Conservation (phyloP, 495 filamentous ascomycete genomes). For the Trichoderma parareesei region DNA sequence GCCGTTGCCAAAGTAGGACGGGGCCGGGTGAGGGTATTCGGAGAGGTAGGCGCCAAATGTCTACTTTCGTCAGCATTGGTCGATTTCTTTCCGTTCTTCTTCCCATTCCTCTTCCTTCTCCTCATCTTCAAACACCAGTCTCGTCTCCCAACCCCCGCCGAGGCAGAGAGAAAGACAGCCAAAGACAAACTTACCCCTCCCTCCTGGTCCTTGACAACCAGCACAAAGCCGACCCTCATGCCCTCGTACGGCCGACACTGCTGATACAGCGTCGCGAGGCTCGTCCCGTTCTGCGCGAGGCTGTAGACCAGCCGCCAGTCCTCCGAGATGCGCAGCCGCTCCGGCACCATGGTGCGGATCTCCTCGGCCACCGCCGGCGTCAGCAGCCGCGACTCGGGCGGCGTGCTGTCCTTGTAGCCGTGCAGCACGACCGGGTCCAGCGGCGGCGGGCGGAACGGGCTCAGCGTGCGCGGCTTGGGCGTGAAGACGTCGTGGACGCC, state of each 20-base stretch:
- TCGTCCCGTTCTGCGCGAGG: slow-evolving; percentile 87
- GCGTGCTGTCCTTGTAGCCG: slow-evolving; percentile 34
- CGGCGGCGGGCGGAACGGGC: slow-evolving; percentile 34
- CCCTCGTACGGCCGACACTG: slow-evolving; percentile 54
- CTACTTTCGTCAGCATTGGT: slow-evolving; percentile 24
- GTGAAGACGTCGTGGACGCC: slow-evolving; percentile 35
- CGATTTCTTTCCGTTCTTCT: background rate
- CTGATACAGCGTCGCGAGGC: slow-evolving; percentile 77
- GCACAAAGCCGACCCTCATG: slow-evolving; percentile 71
- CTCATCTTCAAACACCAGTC: background rate
- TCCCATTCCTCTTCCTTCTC: too few species aligned
- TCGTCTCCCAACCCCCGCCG: background rate
- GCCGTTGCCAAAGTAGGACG: slow-evolving; percentile 89
- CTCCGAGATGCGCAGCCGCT: slow-evolving; percentile 77
- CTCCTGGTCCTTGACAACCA: slow-evolving; percentile 70
- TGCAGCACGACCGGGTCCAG: slow-evolving; percentile 35
- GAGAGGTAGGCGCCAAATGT: slow-evolving; percentile 93
- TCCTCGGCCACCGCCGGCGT: slow-evolving; percentile 77
- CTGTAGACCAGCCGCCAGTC: slow-evolving; percentile 83
- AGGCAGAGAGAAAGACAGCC: too few species aligned
- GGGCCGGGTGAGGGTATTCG: slow-evolving; percentile 67
- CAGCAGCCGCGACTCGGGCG: slow-evolving; percentile 43
- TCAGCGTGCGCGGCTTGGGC: slow-evolving; percentile 25
- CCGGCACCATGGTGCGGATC: slow-evolving; percentile 80
- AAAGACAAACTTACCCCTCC: slow-evolving; percentile 52